Evolutionary conservation across 139 green algal species (phyloP).

Genomic region (Chlorokybus atmophyticus): DNA sequence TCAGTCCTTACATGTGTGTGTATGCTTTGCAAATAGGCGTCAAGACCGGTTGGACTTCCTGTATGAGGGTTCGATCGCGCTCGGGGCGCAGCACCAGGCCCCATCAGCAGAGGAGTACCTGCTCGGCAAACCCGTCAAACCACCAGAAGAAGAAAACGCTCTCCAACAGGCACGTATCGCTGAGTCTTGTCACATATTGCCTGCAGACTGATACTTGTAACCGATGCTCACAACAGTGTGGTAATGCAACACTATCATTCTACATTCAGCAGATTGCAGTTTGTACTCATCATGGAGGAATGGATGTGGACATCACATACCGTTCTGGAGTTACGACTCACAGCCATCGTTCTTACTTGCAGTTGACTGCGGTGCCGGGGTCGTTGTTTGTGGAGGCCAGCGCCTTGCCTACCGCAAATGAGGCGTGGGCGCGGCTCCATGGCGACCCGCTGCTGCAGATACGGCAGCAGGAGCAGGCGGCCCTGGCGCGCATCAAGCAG

Average conservation of each 20-base stretch:
- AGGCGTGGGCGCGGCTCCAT: slow-evolving; percentile 79
- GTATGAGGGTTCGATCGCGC: slow-evolving; percentile 69
- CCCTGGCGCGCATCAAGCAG: slow-evolving; percentile 36
- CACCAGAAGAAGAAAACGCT: slow-evolving; percentile 10
- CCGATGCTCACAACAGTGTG: too few species aligned
- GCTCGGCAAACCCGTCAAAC: slow-evolving; percentile 44
- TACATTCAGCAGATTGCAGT: too few species aligned
- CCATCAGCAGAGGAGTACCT: slow-evolving; percentile 34
- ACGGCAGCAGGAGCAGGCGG: slow-evolving; percentile 49
- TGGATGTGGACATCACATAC: slow-evolving; percentile 2
- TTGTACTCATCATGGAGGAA: not conserved
- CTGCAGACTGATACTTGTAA: too few species aligned
- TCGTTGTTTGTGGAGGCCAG: slow-evolving; percentile 7
- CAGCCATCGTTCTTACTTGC: not conserved
- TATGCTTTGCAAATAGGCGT: slow-evolving; percentile 24
- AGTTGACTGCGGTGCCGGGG: slow-evolving; percentile 5
- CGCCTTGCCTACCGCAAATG: slow-evolving; percentile 46
- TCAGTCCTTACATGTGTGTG: too few species aligned
- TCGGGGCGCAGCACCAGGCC: slow-evolving; percentile 10
- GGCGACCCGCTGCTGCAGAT: slow-evolving; percentile 83
- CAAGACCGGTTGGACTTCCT: slow-evolving; percentile 85
- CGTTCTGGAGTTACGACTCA: too few species aligned
- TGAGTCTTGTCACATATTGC: too few species aligned
- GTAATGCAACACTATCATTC: too few species aligned
- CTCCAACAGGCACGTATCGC: too few species aligned